Base-by-base conservation (phyloP, 2,329 filamentous ascomycete species). In the Penicillium vulpinum region DNA sequence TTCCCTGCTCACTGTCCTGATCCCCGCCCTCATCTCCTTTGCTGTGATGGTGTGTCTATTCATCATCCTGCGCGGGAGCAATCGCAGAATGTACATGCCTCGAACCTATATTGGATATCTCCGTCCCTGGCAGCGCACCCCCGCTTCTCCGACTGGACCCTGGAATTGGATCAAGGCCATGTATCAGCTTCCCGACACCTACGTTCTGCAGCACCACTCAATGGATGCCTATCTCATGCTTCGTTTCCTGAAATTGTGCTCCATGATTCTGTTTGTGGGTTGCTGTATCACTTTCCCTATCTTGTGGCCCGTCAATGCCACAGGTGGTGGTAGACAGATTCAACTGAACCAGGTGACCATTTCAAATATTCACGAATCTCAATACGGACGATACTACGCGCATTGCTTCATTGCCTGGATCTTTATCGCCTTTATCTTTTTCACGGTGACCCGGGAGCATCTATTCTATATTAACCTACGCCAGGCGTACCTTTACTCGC, bases 391-490 rank as follows among this genome's bases (percentile, higher is more conserved):
- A 62, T 88, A 90, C 73, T 97, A 89, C 73, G 93, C 92, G 0
- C 91, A 96, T 72, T 84, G 85, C n/a, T 83, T 90, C 51, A 80
- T 92, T 51, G 86, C 88, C 1, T 96, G 91, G 85, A 74, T 92
- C 48, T 97, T 91, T 76, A 92, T 89, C 73, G 85, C 85, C 44
- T 97, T 97, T 71, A 82, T 97, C 62, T 88, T 97, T 73, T 94
- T 90, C 76, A 88, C 91, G 69, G 85, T 97, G 61, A 89, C 92
- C 54, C 85, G 93, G 56, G 93, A 97, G 75, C 88, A 86, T 70
- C 89, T 97, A 66, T 96, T 88, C 82, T 96, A 91, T 75, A 89
- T 97, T 79, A 96, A 95, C 69, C 77, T 97, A 50, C 89, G 92
- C 61, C 93, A 97, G 76, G 93, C 93, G 0, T 97, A 95, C 76